Evolutionary conservation across 177 flowering plant genomes (phyloP).

Genomic region (Tripterygium wilfordii): DNA sequence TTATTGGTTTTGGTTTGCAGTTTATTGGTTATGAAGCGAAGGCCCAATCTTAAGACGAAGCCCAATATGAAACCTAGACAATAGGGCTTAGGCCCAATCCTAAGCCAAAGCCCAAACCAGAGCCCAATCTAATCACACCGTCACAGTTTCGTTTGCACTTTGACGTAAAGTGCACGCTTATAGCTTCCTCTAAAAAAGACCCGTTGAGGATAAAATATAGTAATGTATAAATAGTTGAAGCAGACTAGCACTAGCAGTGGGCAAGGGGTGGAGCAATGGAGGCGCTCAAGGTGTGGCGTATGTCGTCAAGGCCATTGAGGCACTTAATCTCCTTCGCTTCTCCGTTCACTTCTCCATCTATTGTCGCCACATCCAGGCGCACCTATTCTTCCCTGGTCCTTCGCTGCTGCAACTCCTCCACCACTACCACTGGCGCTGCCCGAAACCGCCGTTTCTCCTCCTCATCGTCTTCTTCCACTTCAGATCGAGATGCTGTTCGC

Average conservation of each 20-base stretch:
- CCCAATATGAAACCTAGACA: no score
- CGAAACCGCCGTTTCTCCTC: conserved; percentile 29
- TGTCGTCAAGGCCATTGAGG: conserved; percentile 8
- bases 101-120: no score
- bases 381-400: conserved; percentile 11
- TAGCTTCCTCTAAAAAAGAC: no score
- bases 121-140: no score
- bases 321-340: conserved; percentile 8
- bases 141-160: no score
- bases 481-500: conserved; percentile 76
- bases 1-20: no score
- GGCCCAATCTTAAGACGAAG: no score
- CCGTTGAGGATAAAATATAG: neutral
- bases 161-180: no score
- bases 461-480: conserved; percentile 41
- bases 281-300: conserved; percentile 12
- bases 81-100: neutral
- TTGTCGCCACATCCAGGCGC: neutral
- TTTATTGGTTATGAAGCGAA: no score
- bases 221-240: no score
- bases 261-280: conserved; percentile 18
- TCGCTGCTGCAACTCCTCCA: conserved; percentile 15
- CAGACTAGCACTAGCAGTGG: no score
- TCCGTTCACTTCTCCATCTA: conserved; percentile 11
- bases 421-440: conserved; percentile 11